Evolutionary conservation across 768 basidiomycete species (phyloP).

Genomic region (Gymnopilus dilepis): DNA sequence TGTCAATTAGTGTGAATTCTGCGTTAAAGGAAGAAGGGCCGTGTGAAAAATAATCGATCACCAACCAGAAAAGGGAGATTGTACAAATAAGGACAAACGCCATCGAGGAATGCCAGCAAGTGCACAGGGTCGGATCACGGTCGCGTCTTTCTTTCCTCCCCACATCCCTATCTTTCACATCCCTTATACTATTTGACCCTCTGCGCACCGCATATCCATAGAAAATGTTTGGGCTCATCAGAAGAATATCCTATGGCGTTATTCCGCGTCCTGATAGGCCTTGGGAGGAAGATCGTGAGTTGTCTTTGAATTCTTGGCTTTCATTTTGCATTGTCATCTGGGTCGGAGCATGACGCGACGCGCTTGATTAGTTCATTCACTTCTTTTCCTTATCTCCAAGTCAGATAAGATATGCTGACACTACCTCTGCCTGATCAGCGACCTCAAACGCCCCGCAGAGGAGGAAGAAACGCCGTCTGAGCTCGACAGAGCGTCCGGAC

Average conservation of each 20-base stretch:
- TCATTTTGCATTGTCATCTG: conserved; percentile 5
- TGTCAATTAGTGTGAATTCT: too few species aligned
- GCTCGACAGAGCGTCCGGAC: conserved; percentile 48
- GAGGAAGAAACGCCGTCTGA: conserved; percentile 69
- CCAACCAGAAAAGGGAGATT: neutral
- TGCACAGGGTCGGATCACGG: conserved; percentile 18
- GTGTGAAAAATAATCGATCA: too few species aligned
- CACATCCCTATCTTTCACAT: conserved; percentile 1
- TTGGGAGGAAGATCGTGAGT: conserved; percentile 80
- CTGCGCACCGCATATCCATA: neutral
- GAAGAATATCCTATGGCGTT: conserved; percentile 72
- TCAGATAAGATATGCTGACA: neutral
- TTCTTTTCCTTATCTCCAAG: conserved; percentile 19
- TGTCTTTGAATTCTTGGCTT: neutral
- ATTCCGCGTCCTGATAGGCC: conserved; percentile 75
- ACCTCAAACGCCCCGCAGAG: conserved; percentile 77
- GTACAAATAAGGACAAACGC: conserved; percentile 18
- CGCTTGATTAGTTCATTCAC: conserved; percentile 20
- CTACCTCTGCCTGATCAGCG: conserved; percentile 45
- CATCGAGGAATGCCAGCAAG: conserved; percentile 1
- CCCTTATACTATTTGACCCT: neutral
- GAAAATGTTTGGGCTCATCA: conserved; percentile 70
- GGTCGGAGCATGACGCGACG: conserved; percentile 14
- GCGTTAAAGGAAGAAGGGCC: too few species aligned
- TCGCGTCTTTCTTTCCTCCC: conserved; percentile 18